Evolutionary conservation across 2,329 filamentous ascomycete genomes (phyloP), one percentile per base, ranked within the genome.

Genomic region (Cladophialophora carrionii): DNA sequence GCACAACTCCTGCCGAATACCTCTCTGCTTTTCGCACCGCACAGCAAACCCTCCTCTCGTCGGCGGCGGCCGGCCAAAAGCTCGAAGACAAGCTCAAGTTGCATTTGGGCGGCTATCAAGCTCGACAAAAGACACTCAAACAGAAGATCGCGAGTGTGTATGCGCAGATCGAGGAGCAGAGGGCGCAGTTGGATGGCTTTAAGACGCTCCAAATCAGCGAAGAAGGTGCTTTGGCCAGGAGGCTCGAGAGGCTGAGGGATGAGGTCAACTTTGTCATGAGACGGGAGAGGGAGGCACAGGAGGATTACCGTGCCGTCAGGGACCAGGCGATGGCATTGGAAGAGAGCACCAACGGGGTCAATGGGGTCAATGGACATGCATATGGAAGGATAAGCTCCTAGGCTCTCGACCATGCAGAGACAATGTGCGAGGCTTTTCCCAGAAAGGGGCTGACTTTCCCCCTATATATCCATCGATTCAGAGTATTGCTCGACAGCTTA

Each of bases 11-110:
- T 58, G 87, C 91, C 61, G 87, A 91, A 70, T 78, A 82, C 54
- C 82, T 84, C 70, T 81, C 86, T 71, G 87, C 90, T 1, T 95
- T 96, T 70, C 88, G 95, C 68, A 84, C 83, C 53, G 85, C 92
- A 1, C 90, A 95, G 77, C 85, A 90, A 54, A 82, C 85, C 7
- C 90, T 96, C 68, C 84, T 90, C 71, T 81, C 84, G 2, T 87
- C 88, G 0, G 95, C 93, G 2, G 88, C 94, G 71, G 85, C 88
- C 63, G 91, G 90, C 61, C 91, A 92, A 74, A 96, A 94, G 77
- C 81, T 96, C 1, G 93, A 98, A 78, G 96, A 96, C 85, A 97
- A 95, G 78, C 85, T 99, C n/a, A 83, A 84, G 0, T 83, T 96
- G 61, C 89, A 95, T 72, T 87, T 96, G 2, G 93, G 93, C 26